Evolutionary conservation across 148 eudicot genomes (phyloP).

Genomic region (Chenopodium suecicum): DNA sequence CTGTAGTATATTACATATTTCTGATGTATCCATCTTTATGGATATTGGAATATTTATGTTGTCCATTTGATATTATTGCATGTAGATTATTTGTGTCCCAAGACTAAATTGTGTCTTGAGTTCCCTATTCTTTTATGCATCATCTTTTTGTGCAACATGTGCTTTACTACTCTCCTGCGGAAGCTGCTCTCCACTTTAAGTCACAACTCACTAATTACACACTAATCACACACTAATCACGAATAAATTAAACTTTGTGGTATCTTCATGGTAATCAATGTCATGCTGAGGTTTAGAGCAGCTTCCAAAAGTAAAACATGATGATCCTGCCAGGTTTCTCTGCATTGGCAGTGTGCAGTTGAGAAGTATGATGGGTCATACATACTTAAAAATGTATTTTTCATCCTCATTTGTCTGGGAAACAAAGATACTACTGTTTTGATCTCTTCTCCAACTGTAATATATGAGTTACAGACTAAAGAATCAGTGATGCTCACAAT

Average conservation of each 20-base stretch:
- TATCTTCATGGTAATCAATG: constrained; percentile 34
- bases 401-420: not conserved
- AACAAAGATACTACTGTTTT: not conserved
- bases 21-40: not conserved
- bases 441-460: not conserved
- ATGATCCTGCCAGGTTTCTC: constrained; percentile 95
- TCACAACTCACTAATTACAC: constrained; percentile 10
- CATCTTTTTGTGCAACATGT: constrained; percentile 2
- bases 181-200: constrained; percentile 43
- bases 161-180: constrained; percentile 28
- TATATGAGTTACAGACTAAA: too few relatives aligned
- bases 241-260: not conserved
- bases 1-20: not conserved
- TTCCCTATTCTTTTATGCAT: not conserved
- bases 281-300: constrained; percentile 42
- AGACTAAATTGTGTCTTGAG: not conserved
- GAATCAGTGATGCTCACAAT: not conserved
- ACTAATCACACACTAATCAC: constrained; percentile 16
- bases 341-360: constrained; percentile 92
- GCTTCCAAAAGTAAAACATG: constrained; percentile 64
- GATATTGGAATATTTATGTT: not conserved
- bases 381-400: constrained; percentile 17
- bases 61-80: too few relatives aligned
- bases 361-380: constrained; percentile 91
- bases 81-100: too few relatives aligned